Percentiles rank a stretch among this genome's conserved stretches.
Evolutionary conservation across 1,139 yeast genomes (phyloP).

Genomic region (Sugiyamaella castrensis): DNA sequence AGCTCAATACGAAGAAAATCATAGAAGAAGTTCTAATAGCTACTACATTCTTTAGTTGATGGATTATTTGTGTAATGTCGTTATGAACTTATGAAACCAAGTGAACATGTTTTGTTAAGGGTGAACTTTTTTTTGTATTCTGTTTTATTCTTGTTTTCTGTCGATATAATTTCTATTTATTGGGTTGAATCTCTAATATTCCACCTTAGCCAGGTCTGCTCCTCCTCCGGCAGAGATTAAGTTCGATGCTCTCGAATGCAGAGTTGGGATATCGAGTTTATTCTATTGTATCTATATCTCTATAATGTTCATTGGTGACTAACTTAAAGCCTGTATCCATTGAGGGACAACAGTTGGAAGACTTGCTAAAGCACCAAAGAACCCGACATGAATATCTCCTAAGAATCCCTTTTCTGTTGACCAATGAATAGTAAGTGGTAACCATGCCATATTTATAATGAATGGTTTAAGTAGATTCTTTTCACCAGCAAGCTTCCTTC

Average conservation of each 20-base stretch:
- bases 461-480: slow-evolving; percentile 30
- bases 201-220: too few relatives aligned
- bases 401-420: slow-evolving; percentile 40
- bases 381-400: slow-evolving; percentile 38
- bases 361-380: slow-evolving; percentile 41
- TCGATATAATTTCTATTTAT: background rate
- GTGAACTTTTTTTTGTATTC: slow-evolving; percentile 9
- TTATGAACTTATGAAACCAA: background rate
- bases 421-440: slow-evolving; percentile 46
- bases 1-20: background rate
- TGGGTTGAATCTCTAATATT: background rate
- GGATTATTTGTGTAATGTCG: too few relatives aligned
- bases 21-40: slow-evolving; percentile 12
- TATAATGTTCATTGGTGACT: slow-evolving; percentile 6
- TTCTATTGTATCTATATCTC: background rate
- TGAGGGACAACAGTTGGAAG: slow-evolving; percentile 27
- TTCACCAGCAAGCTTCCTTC: slow-evolving; percentile 19
- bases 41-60: slow-evolving; percentile 19
- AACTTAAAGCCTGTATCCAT: slow-evolving; percentile 20
- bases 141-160: background rate
- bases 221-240: background rate
- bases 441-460: slow-evolving; percentile 40
- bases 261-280: too few relatives aligned
- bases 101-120: too few relatives aligned
- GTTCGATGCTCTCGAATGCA: too few relatives aligned